Evolutionary conservation across 2,329 filamentous ascomycete species (phyloP).

Genomic region (Onygenales sp.): DNA sequence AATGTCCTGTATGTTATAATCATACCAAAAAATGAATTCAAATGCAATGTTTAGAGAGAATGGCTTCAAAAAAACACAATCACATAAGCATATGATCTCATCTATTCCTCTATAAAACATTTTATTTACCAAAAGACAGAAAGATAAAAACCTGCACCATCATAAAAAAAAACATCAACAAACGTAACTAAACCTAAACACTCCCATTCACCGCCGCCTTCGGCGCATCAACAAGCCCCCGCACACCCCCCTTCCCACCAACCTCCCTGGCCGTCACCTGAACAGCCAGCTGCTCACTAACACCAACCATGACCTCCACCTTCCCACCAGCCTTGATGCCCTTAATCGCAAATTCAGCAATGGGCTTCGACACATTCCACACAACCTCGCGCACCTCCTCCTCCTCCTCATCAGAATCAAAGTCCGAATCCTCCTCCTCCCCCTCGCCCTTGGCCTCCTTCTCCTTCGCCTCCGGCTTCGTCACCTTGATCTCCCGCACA

Average conservation of each 20-base stretch:
- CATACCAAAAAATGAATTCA: background rate
- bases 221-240: conserved; percentile 47
- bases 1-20: background rate
- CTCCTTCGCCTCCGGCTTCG: conserved; percentile 68
- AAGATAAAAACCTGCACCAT: conserved; percentile 14
- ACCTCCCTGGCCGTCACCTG: conserved; percentile 77
- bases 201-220: conserved; percentile 25
- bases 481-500: conserved; percentile 83
- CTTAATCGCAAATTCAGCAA: conserved; percentile 79
- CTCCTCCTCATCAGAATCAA: conserved; percentile 52
- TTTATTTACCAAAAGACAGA: conserved; percentile 1
- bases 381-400: conserved; percentile 83
- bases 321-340: conserved; percentile 80
- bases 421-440: conserved; percentile 53
- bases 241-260: conserved; percentile 74
- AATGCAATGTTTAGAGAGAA: background rate
- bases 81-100: background rate
- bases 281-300: conserved; percentile 68
- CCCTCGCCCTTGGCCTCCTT: conserved; percentile 47
- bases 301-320: conserved; percentile 88
- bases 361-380: conserved; percentile 74
- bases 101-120: conserved; percentile 2
- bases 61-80: conserved; percentile 8
- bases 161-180: background rate
- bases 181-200: conserved; percentile 10